Percentiles rank a stretch among this genome's conserved stretches.
These are phyloP conservation scores for Ophiosphaerella herpotricha DNA, from an alignment of 2,329 filamentous ascomycete genomes.

Conservation along the genomic window DNA sequence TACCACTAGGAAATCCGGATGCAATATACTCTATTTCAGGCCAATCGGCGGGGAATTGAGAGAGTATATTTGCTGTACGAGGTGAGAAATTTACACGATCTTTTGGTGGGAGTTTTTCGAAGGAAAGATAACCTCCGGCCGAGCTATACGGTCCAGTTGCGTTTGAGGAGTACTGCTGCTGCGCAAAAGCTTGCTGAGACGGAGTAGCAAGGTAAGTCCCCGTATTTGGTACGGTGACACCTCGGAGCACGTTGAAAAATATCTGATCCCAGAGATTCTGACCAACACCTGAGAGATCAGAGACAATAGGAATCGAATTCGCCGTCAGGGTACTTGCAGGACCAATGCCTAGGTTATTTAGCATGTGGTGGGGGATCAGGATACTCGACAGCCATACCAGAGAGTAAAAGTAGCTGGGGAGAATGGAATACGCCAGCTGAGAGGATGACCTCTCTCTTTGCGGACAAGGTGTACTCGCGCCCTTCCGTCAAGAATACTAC, in stretches of 20 bases:
- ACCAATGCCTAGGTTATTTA: slow-evolving; percentile 43
- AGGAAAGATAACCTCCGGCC: slow-evolving; percentile 27
- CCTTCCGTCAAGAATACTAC: slow-evolving; percentile 32
- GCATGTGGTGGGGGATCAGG: background rate
- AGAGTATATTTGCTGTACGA: slow-evolving; percentile 9
- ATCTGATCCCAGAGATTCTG: slow-evolving; percentile 32
- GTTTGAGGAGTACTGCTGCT: slow-evolving; percentile 12
- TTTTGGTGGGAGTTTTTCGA: slow-evolving; percentile 24
- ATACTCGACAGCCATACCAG: slow-evolving; percentile 14
- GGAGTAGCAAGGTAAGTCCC: slow-evolving; percentile 22
- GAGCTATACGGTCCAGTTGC: slow-evolving; percentile 18
- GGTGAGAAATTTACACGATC: slow-evolving; percentile 13
- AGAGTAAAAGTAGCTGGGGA: slow-evolving; percentile 46
- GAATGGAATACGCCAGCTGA: slow-evolving; percentile 49
- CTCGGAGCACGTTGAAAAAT: slow-evolving; percentile 23
- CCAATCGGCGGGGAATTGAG: slow-evolving; percentile 24
- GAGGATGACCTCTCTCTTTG: slow-evolving; percentile 50
- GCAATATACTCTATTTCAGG: slow-evolving; percentile 34
- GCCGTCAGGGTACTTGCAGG: slow-evolving; percentile 14
- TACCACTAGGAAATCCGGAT: background rate
- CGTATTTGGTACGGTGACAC: slow-evolving; percentile 21
- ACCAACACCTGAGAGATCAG: slow-evolving; percentile 32
- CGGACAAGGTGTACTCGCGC: slow-evolving; percentile 12
- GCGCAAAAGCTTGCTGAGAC: slow-evolving; percentile 13
- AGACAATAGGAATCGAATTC: slow-evolving; percentile 23